Conservation (phyloP, 169 alveolate species). For the Plasmodium falciparum region DNA sequence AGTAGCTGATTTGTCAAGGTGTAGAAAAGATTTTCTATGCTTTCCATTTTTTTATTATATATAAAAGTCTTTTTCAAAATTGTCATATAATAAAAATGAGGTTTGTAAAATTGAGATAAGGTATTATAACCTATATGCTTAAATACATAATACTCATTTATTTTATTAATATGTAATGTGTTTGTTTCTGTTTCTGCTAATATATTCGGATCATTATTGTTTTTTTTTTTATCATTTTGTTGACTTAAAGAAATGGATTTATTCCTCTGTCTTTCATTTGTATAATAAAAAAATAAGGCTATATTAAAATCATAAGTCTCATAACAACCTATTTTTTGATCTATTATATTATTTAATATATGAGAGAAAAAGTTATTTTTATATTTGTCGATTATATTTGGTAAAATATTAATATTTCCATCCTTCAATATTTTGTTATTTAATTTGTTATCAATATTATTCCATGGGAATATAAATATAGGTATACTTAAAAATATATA, state of each 20-base stretch:
- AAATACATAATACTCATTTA: slow-evolving; percentile 33
- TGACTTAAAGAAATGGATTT: background rate
- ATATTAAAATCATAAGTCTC: slow-evolving; percentile 61
- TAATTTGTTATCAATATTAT: slow-evolving; percentile 13
- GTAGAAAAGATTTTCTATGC: slow-evolving; percentile 20
- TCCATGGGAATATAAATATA: slow-evolving; percentile 52
- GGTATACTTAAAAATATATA: slow-evolving; percentile 71
- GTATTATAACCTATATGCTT: slow-evolving; percentile 64
- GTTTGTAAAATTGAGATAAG: slow-evolving; percentile 45
- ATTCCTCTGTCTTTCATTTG: slow-evolving; percentile 2
- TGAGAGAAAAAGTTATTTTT: slow-evolving; percentile 26
- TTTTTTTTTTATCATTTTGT: background rate
- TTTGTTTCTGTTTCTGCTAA: background rate
- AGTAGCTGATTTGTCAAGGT: slow-evolving; percentile 20
- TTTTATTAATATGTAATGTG: slow-evolving; percentile 11
- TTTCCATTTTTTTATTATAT: slow-evolving; percentile 47
- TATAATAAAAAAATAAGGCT: slow-evolving; percentile 11
- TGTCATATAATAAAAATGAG: slow-evolving; percentile 66
- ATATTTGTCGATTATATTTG: slow-evolving; percentile 10
- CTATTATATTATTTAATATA: slow-evolving; percentile 35
- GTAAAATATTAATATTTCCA: slow-evolving; percentile 52
- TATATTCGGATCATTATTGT: too few relatives aligned
- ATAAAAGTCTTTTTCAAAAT: slow-evolving; percentile 43
- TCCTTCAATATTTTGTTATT: slow-evolving; percentile 50
- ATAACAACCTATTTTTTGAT: slow-evolving; percentile 4